Evolutionary conservation across 2,329 filamentous ascomycete species (phyloP), one percentile per base, ranked within the genome.

Genomic region (Phoma sp.): DNA sequence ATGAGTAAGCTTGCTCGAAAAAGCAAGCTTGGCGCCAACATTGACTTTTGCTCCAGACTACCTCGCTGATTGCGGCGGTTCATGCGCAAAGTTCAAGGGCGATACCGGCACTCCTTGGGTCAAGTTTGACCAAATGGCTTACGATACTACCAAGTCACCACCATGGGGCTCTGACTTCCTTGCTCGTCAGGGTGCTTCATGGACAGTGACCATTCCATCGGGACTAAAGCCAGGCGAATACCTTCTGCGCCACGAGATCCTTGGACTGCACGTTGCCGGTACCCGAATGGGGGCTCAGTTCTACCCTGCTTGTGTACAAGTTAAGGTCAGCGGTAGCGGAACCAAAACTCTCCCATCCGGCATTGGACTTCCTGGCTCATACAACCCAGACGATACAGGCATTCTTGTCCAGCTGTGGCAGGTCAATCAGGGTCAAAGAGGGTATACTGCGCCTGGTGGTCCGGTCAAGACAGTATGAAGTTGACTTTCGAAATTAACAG

Each of bases 101-200:
- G 65, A 71, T 56, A 65, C 63, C 1, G 72, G 71, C 40, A 64
- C 63, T 7, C 65, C 72, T 10, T 76, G 74, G 75, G 71, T 76
- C 51, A 77, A 76, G 60, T 75, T 76, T 39, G 71, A 76, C 10
- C 71, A 76, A 40, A 65, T 74, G 33, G 65, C 61, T 3, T 76
- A 74, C 61, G 61, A 65, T 31, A 57, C 47, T 10, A 71, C 71
- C 63, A 43, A 44, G 25, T 43, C 32, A 7, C 47, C 47, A 9
- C 47, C 70, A 0, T 77, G 74, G 75, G 74, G 70, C 8, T 74
- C 73, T 5, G 69, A 76, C 43, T 64, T 69, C 7, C 66, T 76
- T 1, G 68, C 69, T 15, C 67, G 67, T 32, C 65, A 75, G n/a
- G 69, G 69, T n/a, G 66, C 71, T 39, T 67, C 69, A 43, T 70